Percentiles rank a stretch among this genome's conserved stretches.
phyloP scores from a whole-genome alignment of 208 protist genomes.

The Acanthamoeba sp. region DNA sequence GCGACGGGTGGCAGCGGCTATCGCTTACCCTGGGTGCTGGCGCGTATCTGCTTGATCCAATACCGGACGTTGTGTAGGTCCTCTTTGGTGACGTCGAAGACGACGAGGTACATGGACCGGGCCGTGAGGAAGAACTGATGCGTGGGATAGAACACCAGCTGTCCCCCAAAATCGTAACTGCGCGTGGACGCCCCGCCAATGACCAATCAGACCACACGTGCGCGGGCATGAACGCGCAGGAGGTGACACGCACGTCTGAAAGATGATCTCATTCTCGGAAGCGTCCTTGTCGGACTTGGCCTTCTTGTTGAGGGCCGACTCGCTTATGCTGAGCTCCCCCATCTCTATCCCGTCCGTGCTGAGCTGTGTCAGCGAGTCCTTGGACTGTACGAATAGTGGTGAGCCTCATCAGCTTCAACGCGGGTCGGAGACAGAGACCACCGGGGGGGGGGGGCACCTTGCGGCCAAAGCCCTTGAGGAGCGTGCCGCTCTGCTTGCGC shows the following conservation, averaged over 20 bases:
- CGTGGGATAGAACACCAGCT: slow-evolving; percentile 61
- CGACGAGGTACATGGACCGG: slow-evolving; percentile 62
- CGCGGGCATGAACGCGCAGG: too few relatives aligned
- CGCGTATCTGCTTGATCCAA: slow-evolving; percentile 75
- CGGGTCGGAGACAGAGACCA: too few relatives aligned
- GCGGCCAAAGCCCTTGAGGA: not conserved
- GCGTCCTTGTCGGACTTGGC: not conserved
- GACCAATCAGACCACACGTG: too few relatives aligned
- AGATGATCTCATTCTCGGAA: not conserved
- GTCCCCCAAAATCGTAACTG: slow-evolving; percentile 73
- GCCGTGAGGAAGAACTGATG: slow-evolving; percentile 73
- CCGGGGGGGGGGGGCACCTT: not conserved
- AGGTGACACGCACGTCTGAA: not conserved
- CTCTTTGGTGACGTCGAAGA: slow-evolving; percentile 72
- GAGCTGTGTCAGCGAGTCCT: not conserved
- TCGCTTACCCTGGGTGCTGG: not conserved
- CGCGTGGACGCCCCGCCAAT: too few relatives aligned
- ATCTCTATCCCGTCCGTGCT: not conserved
- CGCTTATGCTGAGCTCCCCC: not conserved
- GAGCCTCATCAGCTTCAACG: too few relatives aligned
- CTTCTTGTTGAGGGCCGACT: not conserved
- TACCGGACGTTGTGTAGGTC: slow-evolving; percentile 76
- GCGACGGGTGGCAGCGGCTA: too few relatives aligned
- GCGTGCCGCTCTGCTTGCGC: not conserved
- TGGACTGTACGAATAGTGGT: not conserved